Percentiles rank a stretch among this genome's conserved stretches.
These are phyloP conservation scores for Pistacia integerrima DNA, from an alignment of 345 rosid species.

Conservation along the genomic window DNA sequence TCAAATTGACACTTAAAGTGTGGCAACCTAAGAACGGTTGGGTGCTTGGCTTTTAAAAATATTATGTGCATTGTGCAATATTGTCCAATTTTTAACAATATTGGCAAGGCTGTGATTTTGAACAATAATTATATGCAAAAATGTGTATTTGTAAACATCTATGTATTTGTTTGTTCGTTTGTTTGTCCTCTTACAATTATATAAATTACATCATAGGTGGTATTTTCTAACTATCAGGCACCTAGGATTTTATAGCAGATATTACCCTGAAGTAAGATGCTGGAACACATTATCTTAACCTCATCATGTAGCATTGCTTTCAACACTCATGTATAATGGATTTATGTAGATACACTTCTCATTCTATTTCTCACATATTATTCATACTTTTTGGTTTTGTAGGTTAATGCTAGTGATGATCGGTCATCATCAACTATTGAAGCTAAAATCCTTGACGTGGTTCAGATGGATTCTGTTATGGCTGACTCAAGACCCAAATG, in stretches of 20 bases:
- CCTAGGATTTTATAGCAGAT: neutral
- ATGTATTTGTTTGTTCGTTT: too few relatives aligned
- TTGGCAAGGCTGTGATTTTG: too few relatives aligned
- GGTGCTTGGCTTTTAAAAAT: too few relatives aligned
- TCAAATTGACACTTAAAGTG: too few relatives aligned
- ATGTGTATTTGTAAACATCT: too few relatives aligned
- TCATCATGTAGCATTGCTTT: neutral
- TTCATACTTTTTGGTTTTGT: conserved; percentile 16
- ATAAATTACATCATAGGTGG: neutral
- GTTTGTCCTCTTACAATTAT: neutral
- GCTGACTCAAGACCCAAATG: conserved; percentile 92
- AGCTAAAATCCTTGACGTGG: conserved; percentile 90
- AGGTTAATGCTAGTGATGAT: conserved; percentile 99
- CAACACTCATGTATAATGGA: neutral
- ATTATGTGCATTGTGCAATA: too few relatives aligned
- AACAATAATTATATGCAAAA: too few relatives aligned
- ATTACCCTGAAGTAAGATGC: neutral
- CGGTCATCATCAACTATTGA: conserved; percentile 82
- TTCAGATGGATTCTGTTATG: conserved; percentile 96
- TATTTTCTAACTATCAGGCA: conserved; percentile 3
- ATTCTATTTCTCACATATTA: neutral
- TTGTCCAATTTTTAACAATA: too few relatives aligned
- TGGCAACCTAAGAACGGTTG: too few relatives aligned
- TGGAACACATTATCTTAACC: neutral
- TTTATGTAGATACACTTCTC: neutral